Evolutionary conservation across 1,139 yeast genomes (phyloP), one percentile per base, ranked within the genome.

Genomic region (Zygoascus sp.): DNA sequence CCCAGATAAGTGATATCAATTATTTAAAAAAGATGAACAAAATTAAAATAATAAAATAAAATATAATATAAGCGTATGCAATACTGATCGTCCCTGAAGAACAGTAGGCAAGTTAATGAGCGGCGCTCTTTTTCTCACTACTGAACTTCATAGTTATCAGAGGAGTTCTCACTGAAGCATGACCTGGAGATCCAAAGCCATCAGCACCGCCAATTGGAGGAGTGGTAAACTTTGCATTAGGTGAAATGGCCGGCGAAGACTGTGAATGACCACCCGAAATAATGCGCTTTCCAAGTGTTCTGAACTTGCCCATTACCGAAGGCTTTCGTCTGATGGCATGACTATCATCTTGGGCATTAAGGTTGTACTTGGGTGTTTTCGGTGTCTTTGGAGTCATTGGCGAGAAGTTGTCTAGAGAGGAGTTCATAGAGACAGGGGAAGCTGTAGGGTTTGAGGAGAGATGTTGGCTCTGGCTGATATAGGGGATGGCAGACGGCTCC

Each of bases 71-170:
- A n/a, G 25, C 38, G 17, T 11, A 3, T 15, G 38, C 15, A 17
- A n/a, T 20, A 25, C n/a, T 21, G n/a, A n/a, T n/a, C 3, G 9
- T 17, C 32, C 15, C 11, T 6, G 7, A 25, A 38, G 32, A 23
- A 13, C n/a, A 10, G 19, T 8, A 38, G 20, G 28, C 28, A 10
- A n/a, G n/a, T 38, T 16, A 38, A 25, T 15, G 11, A 25, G n/a
- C 21, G 20, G 32, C 11, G 10, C 21, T n/a, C 20, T 32, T 42
- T n/a, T 32, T 32, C 19, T 42, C 45, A 16, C 45, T 42, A 19
- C 36, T 35, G 34, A 42, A 42, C 19, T 25, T 25, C 45, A 42
- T 42, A 20, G 22, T 42, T 30, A 42, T 42, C 3, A 42, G 15
- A 11, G 40, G 45, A 25, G 40, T 42, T 42, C 30, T 25, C 41